Conservation (phyloP, 257 asterid species). For the Salvia hispanica region DNA sequence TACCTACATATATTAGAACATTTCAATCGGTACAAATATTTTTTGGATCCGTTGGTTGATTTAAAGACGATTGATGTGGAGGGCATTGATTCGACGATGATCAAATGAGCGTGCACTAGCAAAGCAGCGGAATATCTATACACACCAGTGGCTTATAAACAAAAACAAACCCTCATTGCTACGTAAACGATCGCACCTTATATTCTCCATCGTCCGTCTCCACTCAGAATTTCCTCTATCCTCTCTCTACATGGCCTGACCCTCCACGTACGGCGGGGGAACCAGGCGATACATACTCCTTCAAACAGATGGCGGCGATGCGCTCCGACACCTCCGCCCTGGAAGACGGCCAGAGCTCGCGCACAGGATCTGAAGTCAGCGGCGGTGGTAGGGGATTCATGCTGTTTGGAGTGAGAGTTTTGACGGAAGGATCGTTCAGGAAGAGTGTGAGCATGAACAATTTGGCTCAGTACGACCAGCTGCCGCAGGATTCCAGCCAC, state of each 20-base stretch:
- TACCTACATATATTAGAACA: no score
- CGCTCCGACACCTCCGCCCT: constrained; percentile 42
- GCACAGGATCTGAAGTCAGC: constrained; percentile 44
- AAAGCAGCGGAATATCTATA: constrained; percentile 35
- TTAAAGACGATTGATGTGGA: constrained; percentile 7
- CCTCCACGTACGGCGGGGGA: constrained; percentile 21
- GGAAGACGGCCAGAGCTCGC: constrained; percentile 48
- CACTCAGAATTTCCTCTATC: constrained; percentile 22
- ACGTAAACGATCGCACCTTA: constrained; percentile 38
- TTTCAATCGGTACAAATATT: no score
- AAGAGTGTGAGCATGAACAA: constrained; percentile 91
- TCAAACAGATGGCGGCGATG: constrained; percentile 41
- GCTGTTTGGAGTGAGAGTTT: constrained; percentile 89
- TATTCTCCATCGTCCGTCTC: constrained; percentile 29
- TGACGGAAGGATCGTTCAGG: constrained; percentile 74
- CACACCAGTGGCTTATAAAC: no score
- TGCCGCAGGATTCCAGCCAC: constrained; percentile 58
- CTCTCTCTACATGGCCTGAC: constrained; percentile 28
- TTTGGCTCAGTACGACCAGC: constrained; percentile 66
- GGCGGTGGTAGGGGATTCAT: constrained; percentile 62
- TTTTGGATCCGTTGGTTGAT: no score
- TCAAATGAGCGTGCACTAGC: constrained; percentile 25
- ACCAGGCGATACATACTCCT: constrained; percentile 19
- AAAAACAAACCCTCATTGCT: constrained; percentile 36
- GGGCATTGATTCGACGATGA: constrained; percentile 25